Base-by-base conservation (phyloP, 2,329 filamentous ascomycete species). In the Neocucurbitaria cava region DNA sequence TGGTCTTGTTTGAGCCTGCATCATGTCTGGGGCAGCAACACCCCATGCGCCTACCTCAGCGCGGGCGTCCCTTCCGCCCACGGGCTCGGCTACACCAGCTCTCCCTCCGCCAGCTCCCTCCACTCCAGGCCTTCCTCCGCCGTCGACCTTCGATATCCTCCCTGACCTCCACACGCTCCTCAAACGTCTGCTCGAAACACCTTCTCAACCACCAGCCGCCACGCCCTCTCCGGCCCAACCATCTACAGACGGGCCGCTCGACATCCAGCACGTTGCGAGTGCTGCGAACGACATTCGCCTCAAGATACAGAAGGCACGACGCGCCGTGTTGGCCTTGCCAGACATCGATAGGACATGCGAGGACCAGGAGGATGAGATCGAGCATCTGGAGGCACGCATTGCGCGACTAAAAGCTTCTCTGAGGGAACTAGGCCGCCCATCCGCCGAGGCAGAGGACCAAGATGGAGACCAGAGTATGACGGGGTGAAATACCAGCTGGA, bases 111-210 rank as follows among this genome's bases (percentile, higher is more conserved):
- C 66, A 26, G 49, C 66, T 33, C 54, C 59, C 41, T 40, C 65
- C 45, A 52, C 83, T 54, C 83, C 88, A 28, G 78, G 84, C 2
- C 86, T 89, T 51, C 89, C 95, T 58, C 85, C 90, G 45, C 90
- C 93, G 24, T 89, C 93, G 75, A 87, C 87, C 45, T 91, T 97
- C 78, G 93, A 96, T 79, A 86, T 92, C 64, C 85, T 96, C 49
- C 91, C 92, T 23, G 87, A 92, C 69, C 86, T 97, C 49, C 88
- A 91, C 69, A 83, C 87, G 54, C 86, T 96, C 63, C 86, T 97
- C 57, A 82, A 87, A 62, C 90, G 90, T 46, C 84, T 97, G 17
- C 86, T 90, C 64, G 81, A 78, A 24, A 68, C 64, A 65, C 79
- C 69, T 72, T 77, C 62, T 8, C 70, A 71, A 46, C 65, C 67